Percentiles rank a stretch among this genome's conserved stretches.
Conservation (phyloP, 2,329 filamentous ascomycete genomes). For the Aspergillus aculeatinus region DNA sequence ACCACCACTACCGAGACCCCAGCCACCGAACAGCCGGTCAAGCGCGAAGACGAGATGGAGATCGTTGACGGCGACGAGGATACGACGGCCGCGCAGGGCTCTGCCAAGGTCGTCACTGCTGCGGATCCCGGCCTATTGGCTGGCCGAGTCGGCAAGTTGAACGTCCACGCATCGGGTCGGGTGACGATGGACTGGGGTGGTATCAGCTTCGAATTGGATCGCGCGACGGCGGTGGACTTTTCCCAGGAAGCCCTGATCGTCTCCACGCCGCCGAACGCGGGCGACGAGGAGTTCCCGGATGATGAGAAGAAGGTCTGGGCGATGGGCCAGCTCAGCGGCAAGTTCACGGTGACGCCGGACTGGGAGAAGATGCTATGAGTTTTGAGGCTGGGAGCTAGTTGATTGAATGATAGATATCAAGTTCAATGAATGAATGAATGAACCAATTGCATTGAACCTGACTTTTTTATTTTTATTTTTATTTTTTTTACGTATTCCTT, state of each 20-base stretch:
- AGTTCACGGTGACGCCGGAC: slow-evolving; percentile 63
- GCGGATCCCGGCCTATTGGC: slow-evolving; percentile 47
- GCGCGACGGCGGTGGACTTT: slow-evolving; percentile 57
- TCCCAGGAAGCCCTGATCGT: slow-evolving; percentile 59
- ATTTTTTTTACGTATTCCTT: too few relatives aligned
- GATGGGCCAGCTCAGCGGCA: slow-evolving; percentile 63
- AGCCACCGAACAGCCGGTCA: slow-evolving; percentile 20
- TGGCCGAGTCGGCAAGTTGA: slow-evolving; percentile 60
- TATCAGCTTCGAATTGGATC: slow-evolving; percentile 57
- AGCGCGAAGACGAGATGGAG: slow-evolving; percentile 34
- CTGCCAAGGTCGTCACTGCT: slow-evolving; percentile 40
- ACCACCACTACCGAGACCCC: slow-evolving; percentile 11
- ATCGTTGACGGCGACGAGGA: slow-evolving; percentile 25
- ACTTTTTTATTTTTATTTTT: too few relatives aligned
- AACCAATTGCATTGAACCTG: background rate
- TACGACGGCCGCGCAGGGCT: slow-evolving; percentile 11
- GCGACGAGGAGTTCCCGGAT: slow-evolving; percentile 24
- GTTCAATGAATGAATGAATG: background rate
- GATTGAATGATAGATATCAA: background rate
- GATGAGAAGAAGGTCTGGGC: slow-evolving; percentile 50
- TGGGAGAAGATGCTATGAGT: slow-evolving; percentile 53
- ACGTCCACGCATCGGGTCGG: slow-evolving; percentile 61
- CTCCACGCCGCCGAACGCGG: slow-evolving; percentile 26
- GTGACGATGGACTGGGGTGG: slow-evolving; percentile 65
- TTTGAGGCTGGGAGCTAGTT: background rate